Percentiles rank a stretch among this genome's conserved stretches.
These are phyloP conservation scores for Neurospora sp. DNA, from an alignment of 2,329 filamentous ascomycete species.

Conservation along the genomic window DNA sequence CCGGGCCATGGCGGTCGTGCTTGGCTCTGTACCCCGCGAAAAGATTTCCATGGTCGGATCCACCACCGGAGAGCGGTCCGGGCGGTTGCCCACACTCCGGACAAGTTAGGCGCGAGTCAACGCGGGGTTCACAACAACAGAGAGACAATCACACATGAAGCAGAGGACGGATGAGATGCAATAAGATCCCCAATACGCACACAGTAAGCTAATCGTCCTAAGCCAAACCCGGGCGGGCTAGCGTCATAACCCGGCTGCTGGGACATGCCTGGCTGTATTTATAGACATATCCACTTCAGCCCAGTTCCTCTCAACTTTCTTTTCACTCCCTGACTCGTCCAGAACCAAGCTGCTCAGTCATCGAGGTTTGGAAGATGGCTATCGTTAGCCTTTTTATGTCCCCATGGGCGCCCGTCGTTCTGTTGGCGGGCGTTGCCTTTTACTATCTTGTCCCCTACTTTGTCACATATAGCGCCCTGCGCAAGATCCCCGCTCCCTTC, in stretches of 20 bases:
- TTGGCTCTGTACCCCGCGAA: not conserved
- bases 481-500: constrained; percentile 52
- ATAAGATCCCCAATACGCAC: not conserved
- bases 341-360: not conserved
- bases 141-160: not conserved
- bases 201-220: not conserved
- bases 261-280: not conserved
- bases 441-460: constrained; percentile 53
- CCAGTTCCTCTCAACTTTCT: not conserved
- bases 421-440: constrained; percentile 37
- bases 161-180: not conserved
- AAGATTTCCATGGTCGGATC: not conserved
- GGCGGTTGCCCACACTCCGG: not conserved
- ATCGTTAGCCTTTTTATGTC: constrained; percentile 24
- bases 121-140: not conserved
- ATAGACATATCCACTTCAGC: not conserved
- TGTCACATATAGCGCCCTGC: constrained; percentile 39
- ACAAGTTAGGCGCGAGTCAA: not conserved
- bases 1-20: not conserved
- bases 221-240: not conserved
- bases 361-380: constrained; percentile 9
- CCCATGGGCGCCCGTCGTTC: constrained; percentile 35
- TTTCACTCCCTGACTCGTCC: not conserved
- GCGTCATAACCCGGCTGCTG: not conserved
- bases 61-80: not conserved